Percentiles rank a stretch among this genome's conserved stretches.
phyloP scores from a whole-genome alignment of 176 grass and related monocot species.

The Phragmites australis region DNA sequence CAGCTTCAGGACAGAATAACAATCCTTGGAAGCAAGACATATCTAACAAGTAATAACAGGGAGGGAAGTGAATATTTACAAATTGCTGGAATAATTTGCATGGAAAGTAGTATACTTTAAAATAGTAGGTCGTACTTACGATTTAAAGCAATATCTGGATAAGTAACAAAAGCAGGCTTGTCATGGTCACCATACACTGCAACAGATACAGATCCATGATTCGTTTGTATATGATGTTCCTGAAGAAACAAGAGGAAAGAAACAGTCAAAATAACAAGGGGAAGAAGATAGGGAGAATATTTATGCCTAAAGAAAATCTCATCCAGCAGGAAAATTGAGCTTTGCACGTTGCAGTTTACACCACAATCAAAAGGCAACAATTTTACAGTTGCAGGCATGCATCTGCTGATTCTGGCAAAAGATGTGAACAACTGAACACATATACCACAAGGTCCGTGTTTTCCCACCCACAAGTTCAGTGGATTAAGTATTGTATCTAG shows the following conservation, averaged over 20 bases:
- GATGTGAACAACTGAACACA: not conserved
- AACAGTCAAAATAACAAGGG: not conserved
- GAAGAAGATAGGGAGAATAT: not conserved
- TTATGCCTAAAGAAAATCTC: not conserved
- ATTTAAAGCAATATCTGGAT: constrained; percentile 92
- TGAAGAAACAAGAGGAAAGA: constrained; percentile 44
- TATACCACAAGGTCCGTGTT: not conserved
- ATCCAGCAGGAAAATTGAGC: constrained; percentile 20
- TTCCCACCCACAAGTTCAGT: not conserved
- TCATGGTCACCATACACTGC: constrained; percentile 88
- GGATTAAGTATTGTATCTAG: not conserved
- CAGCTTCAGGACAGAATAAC: constrained; percentile 92
- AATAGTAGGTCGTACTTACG: constrained; percentile 45
- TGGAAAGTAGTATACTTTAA: not conserved
- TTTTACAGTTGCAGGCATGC: not conserved
- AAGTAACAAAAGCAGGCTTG: constrained; percentile 98
- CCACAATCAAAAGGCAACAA: not conserved
- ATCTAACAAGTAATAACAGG: constrained; percentile 54
- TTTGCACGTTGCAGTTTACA: not conserved
- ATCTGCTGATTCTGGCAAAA: not conserved
- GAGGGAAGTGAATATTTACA: not conserved
- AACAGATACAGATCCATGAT: constrained; percentile 85
- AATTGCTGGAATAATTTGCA: constrained; percentile 9
- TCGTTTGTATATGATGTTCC: constrained; percentile 94
- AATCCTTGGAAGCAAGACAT: constrained; percentile 99